Conservation (phyloP, 1,284 basidiomycete genomes). For the Pholiota adiposa region DNA sequence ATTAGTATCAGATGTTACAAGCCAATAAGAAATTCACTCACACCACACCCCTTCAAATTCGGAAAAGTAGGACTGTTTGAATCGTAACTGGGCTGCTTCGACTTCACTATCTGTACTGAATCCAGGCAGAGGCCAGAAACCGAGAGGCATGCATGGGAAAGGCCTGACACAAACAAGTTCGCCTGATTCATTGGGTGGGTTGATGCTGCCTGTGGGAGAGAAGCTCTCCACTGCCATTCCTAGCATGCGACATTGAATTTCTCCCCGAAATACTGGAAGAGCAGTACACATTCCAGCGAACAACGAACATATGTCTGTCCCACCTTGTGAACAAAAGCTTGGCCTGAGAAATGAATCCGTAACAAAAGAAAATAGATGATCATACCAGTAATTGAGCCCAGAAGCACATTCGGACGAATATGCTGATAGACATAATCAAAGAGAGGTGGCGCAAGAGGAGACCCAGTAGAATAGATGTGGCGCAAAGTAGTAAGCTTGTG, state of each 20-base stretch:
- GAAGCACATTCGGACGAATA: constrained; percentile 68
- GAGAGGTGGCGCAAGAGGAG: constrained; percentile 74
- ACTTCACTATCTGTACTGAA: constrained; percentile 64
- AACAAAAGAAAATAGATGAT: constrained; percentile 8
- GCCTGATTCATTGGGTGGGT: constrained; percentile 55
- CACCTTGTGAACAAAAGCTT: constrained; percentile 47
- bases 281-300: constrained; percentile 84
- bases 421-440: constrained; percentile 82
- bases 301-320: constrained; percentile 87
- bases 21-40: constrained; percentile 39
- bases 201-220: constrained; percentile 47
- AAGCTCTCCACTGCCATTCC: constrained; percentile 78
- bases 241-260: constrained; percentile 85
- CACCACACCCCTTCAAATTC: constrained; percentile 79
- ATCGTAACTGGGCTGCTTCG: constrained; percentile 63
- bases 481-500: constrained; percentile 65
- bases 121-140: constrained; percentile 82
- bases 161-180: constrained; percentile 79
- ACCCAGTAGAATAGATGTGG: constrained; percentile 86
- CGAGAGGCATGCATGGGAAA: constrained; percentile 86
- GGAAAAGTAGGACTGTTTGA: constrained; percentile 79
- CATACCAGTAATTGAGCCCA: constrained; percentile 81
- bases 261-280: constrained; percentile 83
- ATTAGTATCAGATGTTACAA: constrained; percentile 2
- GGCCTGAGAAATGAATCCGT: constrained; percentile 9